phyloP scores from a whole-genome alignment of 805 yeast species.

The Candida vaughaniae region DNA sequence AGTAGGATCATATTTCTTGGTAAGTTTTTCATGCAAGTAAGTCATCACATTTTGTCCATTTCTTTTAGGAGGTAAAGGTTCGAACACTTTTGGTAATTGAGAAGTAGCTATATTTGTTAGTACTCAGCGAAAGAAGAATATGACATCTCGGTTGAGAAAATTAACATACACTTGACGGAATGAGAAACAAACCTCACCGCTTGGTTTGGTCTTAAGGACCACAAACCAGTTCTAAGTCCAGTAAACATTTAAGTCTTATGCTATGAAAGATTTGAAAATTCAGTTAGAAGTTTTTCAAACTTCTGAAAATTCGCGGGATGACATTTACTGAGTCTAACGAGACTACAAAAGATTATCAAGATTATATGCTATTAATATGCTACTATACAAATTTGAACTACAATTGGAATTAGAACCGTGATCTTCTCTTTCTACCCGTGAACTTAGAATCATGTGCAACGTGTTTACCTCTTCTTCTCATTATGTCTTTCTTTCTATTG shows the following conservation, averaged over 20 bases:
- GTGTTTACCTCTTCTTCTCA: slow-evolving; percentile 84
- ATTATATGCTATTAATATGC: slow-evolving; percentile 1
- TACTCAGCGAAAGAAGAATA: neutral
- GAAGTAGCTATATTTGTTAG: slow-evolving; percentile 2
- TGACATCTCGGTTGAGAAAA: neutral
- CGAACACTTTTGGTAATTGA: slow-evolving; percentile 39
- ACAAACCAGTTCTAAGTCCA: slow-evolving; percentile 1
- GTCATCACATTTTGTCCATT: slow-evolving; percentile 45
- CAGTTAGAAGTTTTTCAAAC: slow-evolving; percentile 2
- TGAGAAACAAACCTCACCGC: slow-evolving; percentile 13
- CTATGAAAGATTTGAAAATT: neutral
- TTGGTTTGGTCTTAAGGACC: slow-evolving; percentile 5
- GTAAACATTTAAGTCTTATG: slow-evolving; percentile 5
- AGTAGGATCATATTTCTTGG: slow-evolving; percentile 63
- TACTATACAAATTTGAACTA: slow-evolving; percentile 3
- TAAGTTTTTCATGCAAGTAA: slow-evolving; percentile 51
- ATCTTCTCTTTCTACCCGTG: slow-evolving; percentile 71
- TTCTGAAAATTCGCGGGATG: slow-evolving; percentile 5
- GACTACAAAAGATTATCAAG: neutral
- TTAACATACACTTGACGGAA: neutral
- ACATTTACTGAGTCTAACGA: neutral
- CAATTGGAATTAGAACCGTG: slow-evolving; percentile 38
- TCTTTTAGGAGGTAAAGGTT: slow-evolving; percentile 51
- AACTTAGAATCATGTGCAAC: slow-evolving; percentile 91
- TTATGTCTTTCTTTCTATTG: slow-evolving; percentile 86